Evolutionary conservation across 345 rosid genomes (phyloP), one percentile per base, ranked within the genome.

Genomic region (Mallotus nudiflorus): DNA sequence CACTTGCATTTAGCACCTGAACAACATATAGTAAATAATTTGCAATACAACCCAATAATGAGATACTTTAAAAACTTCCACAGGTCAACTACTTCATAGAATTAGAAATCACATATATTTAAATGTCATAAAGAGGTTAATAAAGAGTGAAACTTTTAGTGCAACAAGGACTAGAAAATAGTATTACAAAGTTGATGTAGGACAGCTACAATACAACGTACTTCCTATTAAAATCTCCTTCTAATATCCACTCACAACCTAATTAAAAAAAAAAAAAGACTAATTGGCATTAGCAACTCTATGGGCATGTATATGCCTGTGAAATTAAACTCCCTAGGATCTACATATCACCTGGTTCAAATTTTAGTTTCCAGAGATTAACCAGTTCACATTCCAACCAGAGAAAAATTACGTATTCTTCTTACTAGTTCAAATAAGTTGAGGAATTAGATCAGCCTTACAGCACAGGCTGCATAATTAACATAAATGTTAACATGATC

Each of bases 191-290:
- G 37, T n/a, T n/a, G n/a, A n/a, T n/a, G n/a, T n/a, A n/a, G n/a
- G n/a, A n/a, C n/a, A n/a, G n/a, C n/a, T n/a, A n/a, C n/a, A 8
- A 42, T 42, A 42, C 11, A 22, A 62, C 10, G 8, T 14, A 25
- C 33, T 42, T 31, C 67, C n/a, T 20, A 27, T 12, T 45, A 46
- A 42, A 63, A 29, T 63, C 52, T 63, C 67, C 9, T 56, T 29
- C 67, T 10, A 62, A 42, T 62, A 62, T 62, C 51, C 51, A 22
- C 20, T 62, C 50, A 42, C 33, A 22, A n/a, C 44, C 65, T n/a
- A 18, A 48, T 14, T 8, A 37, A 20, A 31, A 66, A 4, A 20
- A 22, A 24, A 33, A 10, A 35, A 29, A 37, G 7, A n/a, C n/a
- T 27, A 42, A 28, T 55, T 56, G 28, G 19, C 2, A 12, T 1